Evolutionary conservation across 2,329 filamentous ascomycete genomes (phyloP), one percentile per base, ranked within the genome.

Genomic region (Venturia carpophila): DNA sequence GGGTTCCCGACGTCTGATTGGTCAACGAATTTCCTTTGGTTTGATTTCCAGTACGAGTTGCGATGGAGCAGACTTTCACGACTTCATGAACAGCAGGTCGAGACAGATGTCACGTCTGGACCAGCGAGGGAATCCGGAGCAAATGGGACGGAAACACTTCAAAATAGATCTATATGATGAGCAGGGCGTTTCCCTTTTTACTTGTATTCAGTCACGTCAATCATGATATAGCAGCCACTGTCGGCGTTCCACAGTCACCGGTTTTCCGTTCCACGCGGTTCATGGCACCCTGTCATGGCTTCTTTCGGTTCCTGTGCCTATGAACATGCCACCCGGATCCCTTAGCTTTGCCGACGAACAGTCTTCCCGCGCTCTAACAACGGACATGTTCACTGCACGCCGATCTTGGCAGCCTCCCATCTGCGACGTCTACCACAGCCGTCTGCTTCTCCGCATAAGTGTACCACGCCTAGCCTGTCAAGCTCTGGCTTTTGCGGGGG

Each of bases 171-270:
- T 15, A 58, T 37, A 21, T 30, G 52, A 58, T 58, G 52, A 21
- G 27, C 52, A 30, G 52, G 30, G 52, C 52, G 52, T n/a, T 37
- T 37, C 30, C 52, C n/a, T 17, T 27, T 27, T 43, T 21, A 41
- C 37, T 61, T 61, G 60, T 61, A 61, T 39, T 61, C 60, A 42
- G 39, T 45, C 60, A 42, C 42, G 39, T 61, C 37, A 42, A 42
- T 42, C 13, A 42, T 61, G 39, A n/a, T 61, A 42, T 61, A 61
- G 34, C 60, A 61, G 21, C 60, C 60, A 39, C 27, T 45, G 42
- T 61, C 60, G 60, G 60, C 60, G 42, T 42, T 45, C 24, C 60
- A 17, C 39, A 27, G 37, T 61, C 37, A 24, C 60, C 60, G 60
- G 41, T 45, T n/a, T 39, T 13, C 60, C 60, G 60, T 27, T 34